phyloP scores from a whole-genome alignment of 371 early-diverging fungal species.

The Nosema muscidifuracis region DNA sequence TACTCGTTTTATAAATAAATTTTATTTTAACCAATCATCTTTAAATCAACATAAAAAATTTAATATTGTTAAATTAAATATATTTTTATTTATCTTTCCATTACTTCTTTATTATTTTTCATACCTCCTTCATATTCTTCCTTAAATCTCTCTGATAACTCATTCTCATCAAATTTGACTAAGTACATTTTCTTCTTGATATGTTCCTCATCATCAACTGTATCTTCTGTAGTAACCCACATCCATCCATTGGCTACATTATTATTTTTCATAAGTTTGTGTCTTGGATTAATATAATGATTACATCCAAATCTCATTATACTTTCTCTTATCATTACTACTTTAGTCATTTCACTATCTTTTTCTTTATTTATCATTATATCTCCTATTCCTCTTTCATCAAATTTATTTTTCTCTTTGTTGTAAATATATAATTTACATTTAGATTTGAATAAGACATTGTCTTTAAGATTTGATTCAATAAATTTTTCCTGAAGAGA shows the following conservation, averaged over 20 bases:
- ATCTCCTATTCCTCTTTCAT: conserved; percentile 46
- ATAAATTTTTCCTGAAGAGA: conserved; percentile 68
- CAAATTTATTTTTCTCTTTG: conserved; percentile 38
- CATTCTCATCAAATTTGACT: conserved; percentile 49
- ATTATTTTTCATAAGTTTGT: conserved; percentile 12
- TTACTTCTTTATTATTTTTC: conserved; percentile 19
- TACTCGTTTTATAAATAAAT: no score
- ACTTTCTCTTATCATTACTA: conserved; percentile 53
- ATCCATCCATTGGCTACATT: conserved; percentile 36
- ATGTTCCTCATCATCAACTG: conserved; percentile 37
- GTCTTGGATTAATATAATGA: conserved; percentile 50
- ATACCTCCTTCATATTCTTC: conserved; percentile 43
- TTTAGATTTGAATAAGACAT: conserved; percentile 39
- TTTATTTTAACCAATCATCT: no score
- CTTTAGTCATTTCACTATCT: conserved; percentile 25
- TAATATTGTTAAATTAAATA: no score
- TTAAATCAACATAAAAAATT: no score
- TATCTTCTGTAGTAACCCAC: conserved; percentile 54
- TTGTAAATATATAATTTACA: conserved; percentile 45
- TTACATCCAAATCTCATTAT: conserved; percentile 50
- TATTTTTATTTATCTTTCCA: conserved; percentile 13
- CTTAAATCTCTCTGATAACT: conserved; percentile 41
- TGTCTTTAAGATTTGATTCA: conserved; percentile 63
- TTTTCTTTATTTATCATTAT: conserved; percentile 36
- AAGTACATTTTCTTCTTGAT: conserved; percentile 35